Percentiles rank a stretch among this genome's conserved stretches.
These are phyloP conservation scores for Somion occarium DNA, from an alignment of 1,284 basidiomycete genomes.

Conservation along the genomic window DNA sequence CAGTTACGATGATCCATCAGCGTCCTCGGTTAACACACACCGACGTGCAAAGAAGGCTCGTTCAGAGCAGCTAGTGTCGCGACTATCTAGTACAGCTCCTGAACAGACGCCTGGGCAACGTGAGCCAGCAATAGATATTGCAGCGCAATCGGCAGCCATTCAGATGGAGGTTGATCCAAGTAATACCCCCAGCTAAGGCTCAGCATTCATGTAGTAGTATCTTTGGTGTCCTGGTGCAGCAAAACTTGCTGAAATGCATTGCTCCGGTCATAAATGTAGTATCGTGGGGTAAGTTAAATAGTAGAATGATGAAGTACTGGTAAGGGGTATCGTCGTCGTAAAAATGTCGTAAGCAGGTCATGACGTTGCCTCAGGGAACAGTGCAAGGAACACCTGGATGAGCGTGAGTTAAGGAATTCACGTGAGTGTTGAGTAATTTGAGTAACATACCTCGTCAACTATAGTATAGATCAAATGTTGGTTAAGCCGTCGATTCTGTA, in stretches of 20 bases:
- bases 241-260: too few relatives aligned
- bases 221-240: too few relatives aligned
- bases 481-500: conserved; percentile 90
- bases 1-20: conserved; percentile 67
- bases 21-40: conserved; percentile 43
- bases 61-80: background rate
- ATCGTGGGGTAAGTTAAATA: background rate
- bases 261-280: background rate
- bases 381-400: conserved; percentile 21
- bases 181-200: background rate
- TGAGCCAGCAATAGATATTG: background rate
- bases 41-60: conserved; percentile 26
- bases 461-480: conserved; percentile 88
- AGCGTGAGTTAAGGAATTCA: background rate
- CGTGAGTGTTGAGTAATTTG: background rate
- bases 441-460: conserved; percentile 70
- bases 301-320: background rate
- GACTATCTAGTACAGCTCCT: background rate
- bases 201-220: too few relatives aligned
- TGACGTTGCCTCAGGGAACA: conserved; percentile 19
- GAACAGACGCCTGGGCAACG: background rate
- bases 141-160: background rate
- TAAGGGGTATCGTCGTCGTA: background rate
- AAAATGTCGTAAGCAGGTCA: background rate
- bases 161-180: background rate